Evolutionary conservation across 2,329 filamentous ascomycete genomes (phyloP).

Genomic region (Catunica adiposa): DNA sequence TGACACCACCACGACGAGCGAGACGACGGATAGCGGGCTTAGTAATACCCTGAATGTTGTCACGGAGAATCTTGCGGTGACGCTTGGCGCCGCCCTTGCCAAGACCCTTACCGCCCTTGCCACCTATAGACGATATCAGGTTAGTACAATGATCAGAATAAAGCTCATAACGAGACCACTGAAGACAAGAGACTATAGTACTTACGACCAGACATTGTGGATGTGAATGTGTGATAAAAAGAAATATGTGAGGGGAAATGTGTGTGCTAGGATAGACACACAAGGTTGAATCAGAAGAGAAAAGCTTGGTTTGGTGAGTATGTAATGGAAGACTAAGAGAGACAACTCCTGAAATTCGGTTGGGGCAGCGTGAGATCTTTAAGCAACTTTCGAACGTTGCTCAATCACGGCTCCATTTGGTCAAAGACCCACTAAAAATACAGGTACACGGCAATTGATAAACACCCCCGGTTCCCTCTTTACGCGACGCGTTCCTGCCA

Average conservation of each 20-base stretch:
- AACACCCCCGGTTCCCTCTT: background rate
- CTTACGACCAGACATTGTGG: slow-evolving; percentile 16
- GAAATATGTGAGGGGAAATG: background rate
- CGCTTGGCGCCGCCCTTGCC: slow-evolving; percentile 98
- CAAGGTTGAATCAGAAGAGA: background rate
- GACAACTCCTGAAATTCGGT: background rate
- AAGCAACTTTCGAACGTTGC: slow-evolving; percentile 5
- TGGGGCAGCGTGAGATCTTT: slow-evolving; percentile 6
- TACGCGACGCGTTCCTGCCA: slow-evolving; percentile 5
- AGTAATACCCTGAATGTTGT: slow-evolving; percentile 99
- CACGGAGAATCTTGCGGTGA: slow-evolving; percentile 96
- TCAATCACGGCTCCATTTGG: slow-evolving; percentile 6
- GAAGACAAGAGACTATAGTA: background rate
- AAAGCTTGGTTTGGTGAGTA: background rate
- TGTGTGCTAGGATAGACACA: background rate
- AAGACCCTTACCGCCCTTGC: slow-evolving; percentile 94
- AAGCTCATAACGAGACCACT: background rate
- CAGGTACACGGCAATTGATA: background rate
- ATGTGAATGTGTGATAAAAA: background rate
- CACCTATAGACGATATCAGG: slow-evolving; percentile 37
- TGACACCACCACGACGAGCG: slow-evolving; percentile 97
- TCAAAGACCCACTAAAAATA: background rate
- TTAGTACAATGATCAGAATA: background rate
- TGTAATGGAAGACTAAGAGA: background rate
- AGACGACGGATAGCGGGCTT: slow-evolving; percentile 98